Conservation (phyloP, 2,329 filamentous ascomycete genomes). For the Trichophyton equinum region DNA sequence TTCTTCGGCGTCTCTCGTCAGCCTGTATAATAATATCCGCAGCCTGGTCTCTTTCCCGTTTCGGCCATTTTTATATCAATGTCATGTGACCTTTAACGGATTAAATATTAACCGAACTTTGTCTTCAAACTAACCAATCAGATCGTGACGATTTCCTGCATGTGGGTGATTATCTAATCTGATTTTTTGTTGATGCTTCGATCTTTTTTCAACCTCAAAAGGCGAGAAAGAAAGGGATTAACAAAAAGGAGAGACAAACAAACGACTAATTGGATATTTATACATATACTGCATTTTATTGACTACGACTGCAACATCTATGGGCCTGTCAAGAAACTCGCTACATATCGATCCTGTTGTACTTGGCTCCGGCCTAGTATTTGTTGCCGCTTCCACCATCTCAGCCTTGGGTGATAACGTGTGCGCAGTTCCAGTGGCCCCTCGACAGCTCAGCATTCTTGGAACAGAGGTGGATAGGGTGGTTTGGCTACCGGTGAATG, state of each 20-base stretch:
- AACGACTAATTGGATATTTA: background rate
- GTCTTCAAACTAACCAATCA: slow-evolving; percentile 4
- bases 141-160: background rate
- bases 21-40: background rate
- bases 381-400: slow-evolving; percentile 10
- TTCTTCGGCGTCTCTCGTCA: slow-evolving; percentile 24
- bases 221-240: background rate
- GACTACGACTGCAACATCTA: slow-evolving; percentile 12
- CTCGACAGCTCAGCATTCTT: slow-evolving; percentile 12
- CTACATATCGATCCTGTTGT: slow-evolving; percentile 17
- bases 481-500: slow-evolving; percentile 36
- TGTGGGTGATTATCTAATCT: background rate
- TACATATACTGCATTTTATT: background rate
- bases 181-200: background rate
- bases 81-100: background rate
- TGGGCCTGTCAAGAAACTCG: slow-evolving; percentile 15
- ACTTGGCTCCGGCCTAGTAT: slow-evolving; percentile 18
- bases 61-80: background rate
- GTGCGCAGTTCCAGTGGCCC: slow-evolving; percentile 11
- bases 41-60: background rate
- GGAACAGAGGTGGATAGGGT: slow-evolving; percentile 21
- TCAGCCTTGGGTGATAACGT: slow-evolving; percentile 7
- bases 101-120: background rate
- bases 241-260: too few species aligned
- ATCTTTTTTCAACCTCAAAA: background rate